Evolutionary conservation across 805 yeast species (phyloP).

Genomic region (Candida anglica): DNA sequence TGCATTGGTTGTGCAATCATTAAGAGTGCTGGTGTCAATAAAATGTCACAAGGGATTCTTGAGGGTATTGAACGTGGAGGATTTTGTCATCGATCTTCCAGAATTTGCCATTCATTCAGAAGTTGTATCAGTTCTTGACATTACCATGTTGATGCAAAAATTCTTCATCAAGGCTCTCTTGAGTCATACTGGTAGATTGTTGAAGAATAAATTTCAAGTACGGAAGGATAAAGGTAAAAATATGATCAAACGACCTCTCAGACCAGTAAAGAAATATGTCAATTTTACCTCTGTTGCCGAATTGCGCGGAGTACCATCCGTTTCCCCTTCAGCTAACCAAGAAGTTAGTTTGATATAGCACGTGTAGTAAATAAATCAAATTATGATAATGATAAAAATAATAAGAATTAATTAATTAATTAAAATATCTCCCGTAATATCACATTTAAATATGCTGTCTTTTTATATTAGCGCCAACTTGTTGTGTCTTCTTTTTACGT

Average conservation of each 20-base stretch:
- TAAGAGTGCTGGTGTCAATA: constrained; percentile 31
- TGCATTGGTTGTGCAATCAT: constrained; percentile 37
- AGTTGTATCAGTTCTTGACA: constrained; percentile 31
- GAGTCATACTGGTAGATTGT: constrained; percentile 31
- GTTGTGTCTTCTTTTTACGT: constrained; percentile 34
- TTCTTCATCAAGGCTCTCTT: constrained; percentile 27
- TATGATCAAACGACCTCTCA: constrained; percentile 13
- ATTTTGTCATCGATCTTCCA: constrained; percentile 31
- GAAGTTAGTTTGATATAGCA: neutral
- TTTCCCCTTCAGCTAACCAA: neutral
- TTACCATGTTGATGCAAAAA: constrained; percentile 30
- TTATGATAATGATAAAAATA: constrained; percentile 1
- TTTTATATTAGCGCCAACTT: constrained; percentile 29
- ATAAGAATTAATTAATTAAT: neutral
- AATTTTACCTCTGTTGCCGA: constrained; percentile 20
- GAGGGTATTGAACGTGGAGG: constrained; percentile 33
- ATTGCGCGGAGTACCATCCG: too few relatives aligned
- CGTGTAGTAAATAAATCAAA: neutral
- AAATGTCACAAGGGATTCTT: constrained; percentile 29
- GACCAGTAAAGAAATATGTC: constrained; percentile 19
- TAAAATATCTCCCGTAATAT: neutral
- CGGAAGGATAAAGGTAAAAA: constrained; percentile 9
- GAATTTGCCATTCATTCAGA: constrained; percentile 25
- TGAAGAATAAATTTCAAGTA: constrained; percentile 27
- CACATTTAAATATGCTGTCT: constrained; percentile 33